Base-by-base conservation (phyloP, 345 rosid genomes). In the Eucalyptus erythrocorys region DNA sequence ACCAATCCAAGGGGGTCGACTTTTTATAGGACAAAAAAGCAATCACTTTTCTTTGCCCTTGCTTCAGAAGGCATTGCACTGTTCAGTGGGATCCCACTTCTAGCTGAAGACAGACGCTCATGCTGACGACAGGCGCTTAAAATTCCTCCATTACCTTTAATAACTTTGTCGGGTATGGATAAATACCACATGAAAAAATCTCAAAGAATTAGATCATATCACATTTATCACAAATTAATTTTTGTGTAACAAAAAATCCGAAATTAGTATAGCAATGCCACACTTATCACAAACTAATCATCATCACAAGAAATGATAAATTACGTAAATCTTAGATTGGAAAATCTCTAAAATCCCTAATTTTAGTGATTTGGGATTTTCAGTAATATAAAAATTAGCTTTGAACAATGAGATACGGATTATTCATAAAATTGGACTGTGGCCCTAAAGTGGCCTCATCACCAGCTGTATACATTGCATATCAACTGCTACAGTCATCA, bases 201-300 rank as follows among this genome's bases (percentile, higher is more conserved):
- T 34, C 45, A 9, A 71, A 71, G 19, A 9, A 9, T 34, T 71
- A 19, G 10, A 9, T 34, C 9, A 34, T 34, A 22, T 3, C 24
- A 30, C 0, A 9, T 37, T 0, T 19, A 19, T 0, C 13, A 3
- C 0, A 66, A 8, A 34, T 0, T 0, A 32, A 34, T 68, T 34
- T 19, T 34, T 17, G 1, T 19, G 6, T 32, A 16, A 4, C 24
- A 15, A 13, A n/a, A 64, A 64, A 4, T 34, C 13, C 4, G 4
- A 34, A 68, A 0, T 4, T 68, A 8, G 3, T 68, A 16, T 19
- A 68, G 0, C 1, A 7, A 19, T 37, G 7, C 2, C 2, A n/a
- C 11, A 34, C 4, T 19, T 2, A 76, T 21, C 13, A 0, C 8
- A 37, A 37, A 76, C 2, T 12, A 37, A 37, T 76, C 21, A 3